A percentile compares a stretch with the other conserved stretches of the same genome.
Evolutionary conservation across 116 monocot species (phyloP).

Genomic region (Trichopus zeylanicus): DNA sequence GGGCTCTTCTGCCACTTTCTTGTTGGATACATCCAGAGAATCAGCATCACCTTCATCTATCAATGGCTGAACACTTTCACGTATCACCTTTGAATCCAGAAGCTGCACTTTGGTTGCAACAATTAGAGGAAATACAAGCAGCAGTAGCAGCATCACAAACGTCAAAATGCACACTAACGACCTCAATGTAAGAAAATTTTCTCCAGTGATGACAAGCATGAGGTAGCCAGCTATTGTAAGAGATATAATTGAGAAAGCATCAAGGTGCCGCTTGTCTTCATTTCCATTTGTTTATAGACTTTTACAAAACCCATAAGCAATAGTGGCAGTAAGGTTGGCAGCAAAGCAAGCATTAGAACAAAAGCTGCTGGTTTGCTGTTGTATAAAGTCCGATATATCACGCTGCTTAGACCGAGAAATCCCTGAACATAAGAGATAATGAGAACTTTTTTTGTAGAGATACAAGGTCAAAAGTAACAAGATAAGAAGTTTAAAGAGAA

Average conservation of each 20-base stretch:
- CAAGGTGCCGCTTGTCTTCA: conserved; percentile 40
- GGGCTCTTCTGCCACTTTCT: background rate
- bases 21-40: background rate
- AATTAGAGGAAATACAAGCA: conserved; percentile 33
- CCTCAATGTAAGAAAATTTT: conserved; percentile 24
- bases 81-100: conserved; percentile 3
- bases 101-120: conserved; percentile 17
- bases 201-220: conserved; percentile 56
- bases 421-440: conserved; percentile 26
- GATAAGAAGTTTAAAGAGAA: too few species aligned
- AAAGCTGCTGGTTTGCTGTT: conserved; percentile 39
- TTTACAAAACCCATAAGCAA: conserved; percentile 53
- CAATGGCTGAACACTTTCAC: conserved; percentile 22
- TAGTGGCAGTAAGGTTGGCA: conserved; percentile 43
- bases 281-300: conserved; percentile 15
- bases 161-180: conserved; percentile 7
- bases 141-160: conserved; percentile 38
- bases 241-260: conserved; percentile 59
- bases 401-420: conserved; percentile 84
- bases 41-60: conserved; percentile 4
- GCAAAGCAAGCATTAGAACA: conserved; percentile 52
- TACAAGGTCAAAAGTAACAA: too few species aligned
- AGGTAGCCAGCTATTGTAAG: conserved; percentile 51
- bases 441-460: too few species aligned
- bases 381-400: conserved; percentile 44